Conservation (phyloP, 2,329 filamentous ascomycete genomes). For the Pyrenophora tritici-repentis region DNA sequence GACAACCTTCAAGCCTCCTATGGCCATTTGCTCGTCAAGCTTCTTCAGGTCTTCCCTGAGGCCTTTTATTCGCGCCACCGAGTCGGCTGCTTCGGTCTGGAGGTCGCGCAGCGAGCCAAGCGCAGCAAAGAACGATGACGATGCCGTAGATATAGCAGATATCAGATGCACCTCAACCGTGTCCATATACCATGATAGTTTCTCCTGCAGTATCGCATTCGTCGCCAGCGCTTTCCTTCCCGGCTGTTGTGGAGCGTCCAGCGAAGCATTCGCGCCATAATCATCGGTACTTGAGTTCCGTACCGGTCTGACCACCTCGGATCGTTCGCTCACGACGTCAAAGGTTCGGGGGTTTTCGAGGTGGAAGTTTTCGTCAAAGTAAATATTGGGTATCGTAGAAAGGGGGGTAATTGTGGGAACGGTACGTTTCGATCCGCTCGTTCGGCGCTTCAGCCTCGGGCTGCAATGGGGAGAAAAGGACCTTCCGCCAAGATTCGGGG, state of each 20-base stretch:
- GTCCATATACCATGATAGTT: conserved; percentile 99
- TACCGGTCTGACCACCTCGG: conserved; percentile 83
- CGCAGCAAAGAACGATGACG: conserved; percentile 94
- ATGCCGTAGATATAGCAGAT: conserved; percentile 92
- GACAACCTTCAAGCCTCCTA: conserved; percentile 82
- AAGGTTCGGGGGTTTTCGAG: conserved; percentile 96
- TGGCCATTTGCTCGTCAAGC: conserved; percentile 84
- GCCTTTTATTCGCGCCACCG: conserved; percentile 81
- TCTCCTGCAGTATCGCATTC: conserved; percentile 96
- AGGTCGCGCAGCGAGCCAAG: conserved; percentile 88
- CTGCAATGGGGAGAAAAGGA: conserved; percentile 53
- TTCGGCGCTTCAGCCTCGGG: conserved; percentile 56
- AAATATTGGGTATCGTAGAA: conserved; percentile 89
- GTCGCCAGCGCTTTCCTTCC: conserved; percentile 86
- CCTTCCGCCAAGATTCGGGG: conserved; percentile 49
- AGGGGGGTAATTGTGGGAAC: conserved; percentile 79
- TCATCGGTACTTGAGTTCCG: conserved; percentile 55
- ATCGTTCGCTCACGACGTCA: conserved; percentile 93
- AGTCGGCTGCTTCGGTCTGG: conserved; percentile 89
- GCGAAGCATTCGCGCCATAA: conserved; percentile 62
- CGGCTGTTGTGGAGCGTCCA: conserved; percentile 59
- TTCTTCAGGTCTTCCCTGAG: conserved; percentile 78
- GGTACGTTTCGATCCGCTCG: conserved; percentile 62
- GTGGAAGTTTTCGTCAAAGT: conserved; percentile 94
- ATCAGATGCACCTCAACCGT: conserved; percentile 97